Evolutionary conservation across 257 asterid species (phyloP), one percentile per base, ranked within the genome.

Genomic region (Nicotiana sylvestris): DNA sequence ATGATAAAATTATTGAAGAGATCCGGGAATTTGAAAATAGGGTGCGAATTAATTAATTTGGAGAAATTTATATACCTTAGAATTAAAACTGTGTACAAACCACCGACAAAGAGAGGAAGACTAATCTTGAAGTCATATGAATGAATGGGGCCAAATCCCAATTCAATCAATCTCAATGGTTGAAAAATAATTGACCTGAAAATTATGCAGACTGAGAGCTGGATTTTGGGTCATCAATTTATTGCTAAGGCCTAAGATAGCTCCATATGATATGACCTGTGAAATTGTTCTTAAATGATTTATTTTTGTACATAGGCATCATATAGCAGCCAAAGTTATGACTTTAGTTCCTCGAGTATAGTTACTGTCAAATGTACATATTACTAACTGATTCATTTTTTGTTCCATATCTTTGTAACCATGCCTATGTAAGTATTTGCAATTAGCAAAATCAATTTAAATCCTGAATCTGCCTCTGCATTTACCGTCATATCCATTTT

Each of bases 131-230:
- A 49, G 33, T 74, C 62, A 74, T 27, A 0, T 15, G 43, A 74
- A 0, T 15, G 43, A 74, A 74, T 49, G 62, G 39, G 64, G 16
- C 80, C 80, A 74, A 74, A 49, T 29, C 53, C 16, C 60, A 74
- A 74, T 74, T 74, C 3, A 49, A 74, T 49, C 15, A 27, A 6
- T 74, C 39, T 46, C 51, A 49, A 37, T 46, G 11, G 60, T 72
- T 46, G 78, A 25, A 72, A 43, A 69, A 39, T 51, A 51, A 74
- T 27, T 49, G 43, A 74, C 64, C 80, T 74, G 43, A 74, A 74
- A 74, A 74, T 74, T 46, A 74, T 74, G 80, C 64, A 74, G 62
- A 49, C 11, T 27, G 27, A 27, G 43, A 74, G 80, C 64, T 74
- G 80, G 62, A 74, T 25, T 74, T 51, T 74, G 62, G 80, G 27